Conservation (phyloP, 2,329 filamentous ascomycete species). For the Grosmannia clavigera region DNA sequence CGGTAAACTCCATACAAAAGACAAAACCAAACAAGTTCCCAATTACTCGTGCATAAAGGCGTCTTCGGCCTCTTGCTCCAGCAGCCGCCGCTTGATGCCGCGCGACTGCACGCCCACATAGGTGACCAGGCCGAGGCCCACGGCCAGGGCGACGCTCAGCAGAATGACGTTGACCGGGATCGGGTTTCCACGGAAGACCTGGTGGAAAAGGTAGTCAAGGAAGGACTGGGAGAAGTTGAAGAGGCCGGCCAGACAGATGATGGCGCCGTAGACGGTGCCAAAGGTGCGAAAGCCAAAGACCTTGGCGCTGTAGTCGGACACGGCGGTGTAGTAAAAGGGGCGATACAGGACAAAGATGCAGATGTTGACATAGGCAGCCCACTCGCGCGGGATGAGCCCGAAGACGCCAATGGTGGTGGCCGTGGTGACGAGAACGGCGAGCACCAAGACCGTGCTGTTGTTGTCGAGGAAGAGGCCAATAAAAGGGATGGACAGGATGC, state of each 20-base stretch:
- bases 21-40: no score
- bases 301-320: conserved; percentile 81
- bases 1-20: no score
- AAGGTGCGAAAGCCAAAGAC: conserved; percentile 89
- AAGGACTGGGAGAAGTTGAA: conserved; percentile 76
- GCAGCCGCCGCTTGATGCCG: conserved; percentile 20
- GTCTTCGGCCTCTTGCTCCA: conserved; percentile 19
- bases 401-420: conserved; percentile 67
- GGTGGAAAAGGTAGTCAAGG: conserved; percentile 66
- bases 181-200: conserved; percentile 58
- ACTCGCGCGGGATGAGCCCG: conserved; percentile 55
- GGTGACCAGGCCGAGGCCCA: conserved; percentile 53
- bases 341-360: conserved; percentile 72
- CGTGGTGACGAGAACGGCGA: conserved; percentile 54
- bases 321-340: conserved; percentile 82
- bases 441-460: conserved; percentile 58
- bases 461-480: conserved; percentile 72
- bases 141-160: conserved; percentile 43
- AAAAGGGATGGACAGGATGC: conserved; percentile 74
- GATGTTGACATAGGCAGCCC: conserved; percentile 66
- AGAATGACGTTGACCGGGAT: conserved; percentile 65
- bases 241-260: conserved; percentile 75
- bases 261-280: conserved; percentile 83
- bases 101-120: conserved; percentile 44
- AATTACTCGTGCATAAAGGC: conserved; percentile 11